These are phyloP conservation scores for Roridomyces roridus DNA, from an alignment of 768 basidiomycete species.

Conservation along the genomic window DNA sequence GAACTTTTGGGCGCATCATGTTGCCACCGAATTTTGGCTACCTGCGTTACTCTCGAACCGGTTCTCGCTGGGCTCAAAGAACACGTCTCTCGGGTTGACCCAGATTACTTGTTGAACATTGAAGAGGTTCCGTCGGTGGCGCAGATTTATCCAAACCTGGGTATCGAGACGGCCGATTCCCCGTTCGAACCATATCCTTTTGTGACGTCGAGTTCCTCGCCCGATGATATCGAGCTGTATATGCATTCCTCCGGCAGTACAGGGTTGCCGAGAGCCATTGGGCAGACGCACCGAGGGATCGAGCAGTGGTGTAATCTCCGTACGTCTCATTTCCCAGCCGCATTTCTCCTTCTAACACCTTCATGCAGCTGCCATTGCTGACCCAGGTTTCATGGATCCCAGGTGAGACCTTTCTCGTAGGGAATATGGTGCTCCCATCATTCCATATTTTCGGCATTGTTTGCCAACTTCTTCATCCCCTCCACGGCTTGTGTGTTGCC, in stretches of 20 bases:
- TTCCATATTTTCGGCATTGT: conserved; percentile 28
- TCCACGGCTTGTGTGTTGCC: conserved; percentile 21
- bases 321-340: too few species aligned
- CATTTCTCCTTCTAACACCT: too few species aligned
- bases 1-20: conserved; percentile 37
- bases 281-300: conserved; percentile 23
- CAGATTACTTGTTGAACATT: conserved; percentile 12
- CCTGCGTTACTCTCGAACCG: conserved; percentile 27
- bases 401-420: neutral
- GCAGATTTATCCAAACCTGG: conserved; percentile 35
- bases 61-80: conserved; percentile 29
- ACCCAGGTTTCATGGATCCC: neutral
- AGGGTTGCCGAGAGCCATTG: conserved; percentile 37
- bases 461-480: conserved; percentile 23
- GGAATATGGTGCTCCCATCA: conserved; percentile 25
- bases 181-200: conserved; percentile 12
- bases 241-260: conserved; percentile 43
- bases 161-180: conserved; percentile 22
- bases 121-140: conserved; percentile 22
- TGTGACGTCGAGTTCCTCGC: neutral
- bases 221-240: neutral
- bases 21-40: conserved; percentile 38
- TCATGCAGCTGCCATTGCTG: neutral
- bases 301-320: too few species aligned
- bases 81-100: conserved; percentile 11